Conservation (phyloP, 345 rosid species). For the Rhodomyrtus tomentosa region DNA sequence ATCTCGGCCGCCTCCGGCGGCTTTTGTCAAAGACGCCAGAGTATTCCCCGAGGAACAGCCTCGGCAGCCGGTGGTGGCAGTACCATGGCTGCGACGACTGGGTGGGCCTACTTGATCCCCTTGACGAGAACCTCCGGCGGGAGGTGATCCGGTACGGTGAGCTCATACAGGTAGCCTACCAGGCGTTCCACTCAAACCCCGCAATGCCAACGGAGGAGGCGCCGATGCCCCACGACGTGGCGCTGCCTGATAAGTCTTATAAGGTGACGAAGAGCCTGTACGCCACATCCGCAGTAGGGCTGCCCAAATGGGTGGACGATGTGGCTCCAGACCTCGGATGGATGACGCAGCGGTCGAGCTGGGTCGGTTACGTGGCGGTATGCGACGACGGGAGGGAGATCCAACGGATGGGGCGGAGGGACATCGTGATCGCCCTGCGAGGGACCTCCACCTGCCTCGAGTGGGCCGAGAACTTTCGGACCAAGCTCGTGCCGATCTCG, state of each 20-base stretch:
- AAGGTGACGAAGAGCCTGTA: conserved; percentile 70
- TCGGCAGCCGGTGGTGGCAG: conserved; percentile 74
- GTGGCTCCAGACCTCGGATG: conserved; percentile 77
- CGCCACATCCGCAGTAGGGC: conserved; percentile 76
- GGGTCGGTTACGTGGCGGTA: conserved; percentile 91
- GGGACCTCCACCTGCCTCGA: conserved; percentile 95
- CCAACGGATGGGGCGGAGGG: conserved; percentile 93
- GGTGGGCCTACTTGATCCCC: conserved; percentile 47
- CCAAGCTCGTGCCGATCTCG: conserved; percentile 18
- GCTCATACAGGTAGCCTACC: conserved; percentile 42
- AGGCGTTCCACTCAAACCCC: conserved; percentile 67
- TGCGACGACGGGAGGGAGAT: conserved; percentile 72
- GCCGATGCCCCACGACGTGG: conserved; percentile 45
- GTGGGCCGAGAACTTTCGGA: conserved; percentile 87
- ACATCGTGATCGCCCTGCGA: conserved; percentile 80
- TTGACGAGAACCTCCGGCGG: conserved; percentile 53
- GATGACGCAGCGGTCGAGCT: conserved; percentile 95
- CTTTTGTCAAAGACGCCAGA: conserved; percentile 58
- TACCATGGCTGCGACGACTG: conserved; percentile 40
- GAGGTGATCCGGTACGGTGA: conserved; percentile 53
- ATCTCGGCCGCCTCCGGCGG: conserved; percentile 57
- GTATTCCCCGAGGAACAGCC: conserved; percentile 72
- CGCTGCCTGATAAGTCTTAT: conserved; percentile 56
- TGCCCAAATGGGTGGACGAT: conserved; percentile 82
- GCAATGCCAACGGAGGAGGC: conserved; percentile 46